Evolutionary conservation across 352 stramenopile species (phyloP), one percentile per base, ranked within the genome.

Genomic region (Phytophthora lateralis): DNA sequence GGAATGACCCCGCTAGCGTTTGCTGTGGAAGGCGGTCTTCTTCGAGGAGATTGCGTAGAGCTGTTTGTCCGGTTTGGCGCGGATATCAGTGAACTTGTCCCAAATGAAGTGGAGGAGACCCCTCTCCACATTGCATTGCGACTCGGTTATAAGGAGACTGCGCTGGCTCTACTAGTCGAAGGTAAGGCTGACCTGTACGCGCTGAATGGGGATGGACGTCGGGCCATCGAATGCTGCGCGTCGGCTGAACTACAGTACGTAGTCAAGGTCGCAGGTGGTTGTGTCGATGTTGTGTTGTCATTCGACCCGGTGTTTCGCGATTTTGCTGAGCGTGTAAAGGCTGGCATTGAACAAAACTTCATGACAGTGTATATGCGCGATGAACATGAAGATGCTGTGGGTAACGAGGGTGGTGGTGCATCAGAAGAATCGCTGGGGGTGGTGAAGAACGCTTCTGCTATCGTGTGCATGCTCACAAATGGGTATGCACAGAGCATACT

Each of bases 231-330:
- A 47, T 92, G 85, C 64, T 90, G 82, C 15, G 81, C 86, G 38
- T 90, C 84, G 0, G 80, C 81, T 11, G 82, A 90, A 50, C 55
- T 92, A 20, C 84, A 92, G 60, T 93, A 80, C 55, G 82, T 76
- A 15, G 82, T 93, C 51, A 95, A 95, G 48, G 63, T 84, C 26
- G 83, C 81, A 1, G 84, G 80, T 32, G 49, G 63, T 8, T 89
- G 82, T 63, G 66, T 88, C 17, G 86, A 95, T 54, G 81, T 95
- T 21, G 81, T 95, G 55, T 67, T 95, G 14, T 92, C 81, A 20
- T 93, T 91, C 62, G 84, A 91, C 15, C 76, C 80, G 0, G 65
- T 70, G n/a, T 89, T 89, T 49, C 69, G 76, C 4, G 47, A 60
- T 7, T 88, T 94, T 27, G 85, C 85, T 0, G 70, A 90, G 41